These are phyloP conservation scores for Fusarium sp. DNA, from an alignment of 2,329 filamentous ascomycete species.

Conservation along the genomic window DNA sequence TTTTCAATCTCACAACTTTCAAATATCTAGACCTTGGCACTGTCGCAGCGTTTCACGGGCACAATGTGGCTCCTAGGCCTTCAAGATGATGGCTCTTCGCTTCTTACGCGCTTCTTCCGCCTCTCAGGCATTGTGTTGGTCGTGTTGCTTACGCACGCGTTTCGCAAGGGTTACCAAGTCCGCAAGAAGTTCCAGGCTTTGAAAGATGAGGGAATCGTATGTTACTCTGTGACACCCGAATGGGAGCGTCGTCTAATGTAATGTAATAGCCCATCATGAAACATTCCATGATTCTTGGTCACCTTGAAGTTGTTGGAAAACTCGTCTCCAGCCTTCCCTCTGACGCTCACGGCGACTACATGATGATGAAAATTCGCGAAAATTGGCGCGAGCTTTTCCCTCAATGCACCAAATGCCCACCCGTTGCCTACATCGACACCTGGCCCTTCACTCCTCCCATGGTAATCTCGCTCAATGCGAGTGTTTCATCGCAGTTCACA, in stretches of 20 bases:
- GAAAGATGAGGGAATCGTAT: conserved; percentile 14
- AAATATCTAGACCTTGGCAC: not conserved
- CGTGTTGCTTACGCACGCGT: conserved; percentile 8
- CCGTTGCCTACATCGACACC: conserved; percentile 47
- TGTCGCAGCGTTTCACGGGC: not conserved
- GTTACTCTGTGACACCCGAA: not conserved
- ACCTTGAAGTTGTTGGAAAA: conserved; percentile 29
- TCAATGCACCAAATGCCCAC: conserved; percentile 41
- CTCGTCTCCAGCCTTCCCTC: conserved; percentile 24
- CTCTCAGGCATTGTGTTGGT: conserved; percentile 7
- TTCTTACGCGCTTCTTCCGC: not conserved
- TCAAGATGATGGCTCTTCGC: conserved; percentile 7
- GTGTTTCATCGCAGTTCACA: conserved; percentile 41
- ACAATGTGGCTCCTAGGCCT: conserved; percentile 7
- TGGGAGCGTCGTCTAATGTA: not conserved
- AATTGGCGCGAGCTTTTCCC: conserved; percentile 39
- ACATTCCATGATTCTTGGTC: conserved; percentile 38
- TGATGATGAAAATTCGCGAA: conserved; percentile 30
- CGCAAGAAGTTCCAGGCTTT: conserved; percentile 20
- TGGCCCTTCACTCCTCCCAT: conserved; percentile 47
- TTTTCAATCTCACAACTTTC: not conserved
- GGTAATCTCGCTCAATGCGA: conserved; percentile 36
- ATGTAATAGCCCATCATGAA: conserved; percentile 32
- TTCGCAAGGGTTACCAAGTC: conserved; percentile 18
- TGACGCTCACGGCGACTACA: conserved; percentile 33